Percentiles rank a stretch among this genome's conserved stretches.
Conservation (phyloP, 106 monocot species). For the Iris macrosiphon region DNA sequence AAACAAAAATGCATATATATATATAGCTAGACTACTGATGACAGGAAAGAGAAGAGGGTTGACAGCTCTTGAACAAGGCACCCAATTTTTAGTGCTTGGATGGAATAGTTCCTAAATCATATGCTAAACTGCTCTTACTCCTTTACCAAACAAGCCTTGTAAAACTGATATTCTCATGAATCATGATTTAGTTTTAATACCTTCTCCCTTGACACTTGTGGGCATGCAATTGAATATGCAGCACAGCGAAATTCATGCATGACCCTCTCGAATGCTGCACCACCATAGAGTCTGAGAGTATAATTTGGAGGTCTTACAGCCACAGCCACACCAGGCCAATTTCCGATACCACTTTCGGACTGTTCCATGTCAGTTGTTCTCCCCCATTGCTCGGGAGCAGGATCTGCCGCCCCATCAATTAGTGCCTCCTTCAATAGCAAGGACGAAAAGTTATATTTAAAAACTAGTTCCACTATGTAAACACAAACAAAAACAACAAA, state of each 20-base stretch:
- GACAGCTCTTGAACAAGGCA: no score
- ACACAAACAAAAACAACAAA: slow-evolving; percentile 2
- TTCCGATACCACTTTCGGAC: slow-evolving; percentile 71
- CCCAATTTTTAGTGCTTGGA: no score
- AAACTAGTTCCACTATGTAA: not conserved
- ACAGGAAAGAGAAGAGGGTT: no score
- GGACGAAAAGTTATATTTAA: not conserved
- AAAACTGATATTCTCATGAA: no score
- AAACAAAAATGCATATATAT: no score
- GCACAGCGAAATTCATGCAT: slow-evolving; percentile 98
- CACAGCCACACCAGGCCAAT: slow-evolving; percentile 80
- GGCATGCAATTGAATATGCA: slow-evolving; percentile 90
- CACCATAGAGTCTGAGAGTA: slow-evolving; percentile 82
- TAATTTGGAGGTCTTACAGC: slow-evolving; percentile 66
- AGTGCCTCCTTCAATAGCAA: slow-evolving; percentile 50
- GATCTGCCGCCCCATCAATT: slow-evolving; percentile 95
- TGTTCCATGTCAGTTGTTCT: slow-evolving; percentile 81
- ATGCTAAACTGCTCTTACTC: no score
- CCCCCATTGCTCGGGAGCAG: slow-evolving; percentile 94
- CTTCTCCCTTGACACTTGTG: slow-evolving; percentile 93
- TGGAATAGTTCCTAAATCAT: no score
- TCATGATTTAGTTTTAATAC: slow-evolving; percentile 30
- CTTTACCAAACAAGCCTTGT: no score
- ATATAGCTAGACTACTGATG: no score
- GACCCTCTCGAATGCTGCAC: slow-evolving; percentile 97